Base-by-base conservation (phyloP, 106 monocot species). In the Acorus calamus region DNA sequence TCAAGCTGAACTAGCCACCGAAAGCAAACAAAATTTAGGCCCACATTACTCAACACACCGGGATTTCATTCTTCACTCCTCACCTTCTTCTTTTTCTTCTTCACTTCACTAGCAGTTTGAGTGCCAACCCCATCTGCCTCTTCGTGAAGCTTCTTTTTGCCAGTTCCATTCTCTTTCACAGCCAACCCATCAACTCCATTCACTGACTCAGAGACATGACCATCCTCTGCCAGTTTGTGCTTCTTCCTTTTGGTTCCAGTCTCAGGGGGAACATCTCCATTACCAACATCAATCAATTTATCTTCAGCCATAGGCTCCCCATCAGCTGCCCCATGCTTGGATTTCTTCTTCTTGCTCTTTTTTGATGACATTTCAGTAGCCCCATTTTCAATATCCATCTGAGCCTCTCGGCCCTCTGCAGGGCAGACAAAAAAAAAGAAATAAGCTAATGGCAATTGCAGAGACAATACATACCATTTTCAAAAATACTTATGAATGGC, bases 341-440 rank as follows among this genome's bases (percentile, higher is more conserved):
- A 69, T 72, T 83, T 86, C 73, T 88, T 93, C 57, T 89, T 89
- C 74, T 88, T 88, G 50, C 75, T 83, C 59, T 89, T 86, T 86
- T 93, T 89, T 0, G 42, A 49, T 47, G 78, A 80, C 53, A 53
- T 52, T n/a, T 75, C 83, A 41, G 55, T 55, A 49, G 52, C 7
- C 28, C 42, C 48, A 28, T 64, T 65, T 6, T 78, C 79, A 8
- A 69, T 53, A 49, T 76, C 84, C 73, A 79, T 74, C 13, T 14
- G 14, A 8, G 56, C 61, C 55, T 74, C 44, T 42, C 50, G 45
- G n/a, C 42, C 61, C 63, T 68, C 81, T 86, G 69, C 45, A 67
- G 50, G 28, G 5, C 48, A 53, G 46, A 58, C 3, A 55, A 47
- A 57, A 3, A 62, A 3, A 14, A 11, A 42, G 6, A 42, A 47